phyloP scores from a whole-genome alignment of 2,329 filamentous ascomycete genomes.

The Arachnopeziza araneosa region DNA sequence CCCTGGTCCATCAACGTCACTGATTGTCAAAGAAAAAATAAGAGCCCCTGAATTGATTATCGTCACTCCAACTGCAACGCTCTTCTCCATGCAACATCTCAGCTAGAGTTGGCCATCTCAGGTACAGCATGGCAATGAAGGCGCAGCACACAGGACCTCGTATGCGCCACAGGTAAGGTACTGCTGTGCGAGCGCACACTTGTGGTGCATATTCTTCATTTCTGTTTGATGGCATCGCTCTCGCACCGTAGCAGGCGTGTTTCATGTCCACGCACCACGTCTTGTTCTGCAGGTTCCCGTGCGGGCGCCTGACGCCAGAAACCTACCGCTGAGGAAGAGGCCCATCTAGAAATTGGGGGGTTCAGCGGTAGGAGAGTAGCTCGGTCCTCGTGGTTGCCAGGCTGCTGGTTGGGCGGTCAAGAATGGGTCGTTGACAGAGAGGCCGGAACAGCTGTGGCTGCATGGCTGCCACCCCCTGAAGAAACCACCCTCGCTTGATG shows the following conservation, averaged over 20 bases:
- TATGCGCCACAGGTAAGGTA: background rate
- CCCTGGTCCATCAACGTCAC: background rate
- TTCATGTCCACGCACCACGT: constrained; percentile 5
- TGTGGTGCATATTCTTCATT: too few relatives aligned
- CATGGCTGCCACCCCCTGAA: background rate
- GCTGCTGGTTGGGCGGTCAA: background rate
- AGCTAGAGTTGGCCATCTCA: background rate
- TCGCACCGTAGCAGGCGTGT: constrained; percentile 1
- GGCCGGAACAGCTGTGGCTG: background rate
- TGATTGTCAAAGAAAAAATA: background rate
- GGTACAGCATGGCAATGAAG: background rate
- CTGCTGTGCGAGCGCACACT: too few relatives aligned
- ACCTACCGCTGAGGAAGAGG: background rate
- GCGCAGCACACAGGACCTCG: background rate
- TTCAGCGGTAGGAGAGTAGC: background rate
- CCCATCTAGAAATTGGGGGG: background rate
- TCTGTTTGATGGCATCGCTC: background rate
- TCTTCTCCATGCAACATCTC: background rate
- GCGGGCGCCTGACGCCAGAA: constrained; percentile 1
- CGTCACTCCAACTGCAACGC: background rate
- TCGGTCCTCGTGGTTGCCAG: background rate
- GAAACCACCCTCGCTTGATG: background rate
- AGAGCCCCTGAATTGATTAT: background rate
- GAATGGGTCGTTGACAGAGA: background rate
- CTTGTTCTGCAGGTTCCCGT: constrained; percentile 12